Evolutionary conservation across 192 early-diverging fungal species (phyloP).

Genomic region (Umbelopsis ramanniana): DNA sequence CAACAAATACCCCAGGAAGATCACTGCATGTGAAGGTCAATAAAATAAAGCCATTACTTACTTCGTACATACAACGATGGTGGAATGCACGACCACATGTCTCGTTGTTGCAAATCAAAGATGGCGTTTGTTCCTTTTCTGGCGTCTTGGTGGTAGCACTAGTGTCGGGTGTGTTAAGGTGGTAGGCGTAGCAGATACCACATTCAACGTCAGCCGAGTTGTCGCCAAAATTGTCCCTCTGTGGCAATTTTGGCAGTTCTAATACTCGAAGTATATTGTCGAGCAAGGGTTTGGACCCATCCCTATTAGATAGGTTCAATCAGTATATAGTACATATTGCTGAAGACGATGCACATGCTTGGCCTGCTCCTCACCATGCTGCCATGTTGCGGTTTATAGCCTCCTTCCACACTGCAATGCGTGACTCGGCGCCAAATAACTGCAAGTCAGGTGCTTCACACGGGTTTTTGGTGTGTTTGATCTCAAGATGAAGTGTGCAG

Average conservation of each 20-base stretch:
- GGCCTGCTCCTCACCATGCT: neutral
- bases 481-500: slow-evolving; percentile 26
- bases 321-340: neutral
- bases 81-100: slow-evolving; percentile 26
- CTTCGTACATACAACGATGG: slow-evolving; percentile 28
- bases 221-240: neutral
- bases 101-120: slow-evolving; percentile 21
- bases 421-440: slow-evolving; percentile 27
- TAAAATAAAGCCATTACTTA: neutral
- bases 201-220: slow-evolving; percentile 26
- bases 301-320: neutral
- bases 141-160: neutral
- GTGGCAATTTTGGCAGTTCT: neutral
- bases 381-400: neutral
- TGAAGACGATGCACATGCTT: neutral
- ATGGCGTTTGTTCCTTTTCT: slow-evolving; percentile 6
- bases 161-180: neutral
- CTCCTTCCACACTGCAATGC: neutral
- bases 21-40: neutral
- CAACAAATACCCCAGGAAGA: neutral
- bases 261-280: neutral
- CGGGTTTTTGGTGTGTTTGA: slow-evolving; percentile 12
- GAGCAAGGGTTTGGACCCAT: neutral
- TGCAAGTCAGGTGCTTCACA: slow-evolving; percentile 4
- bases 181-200: slow-evolving; percentile 37